Evolutionary conservation across 495 filamentous ascomycete species (phyloP), one percentile per base, ranked within the genome.

Genomic region (Gamarada debralockiae): DNA sequence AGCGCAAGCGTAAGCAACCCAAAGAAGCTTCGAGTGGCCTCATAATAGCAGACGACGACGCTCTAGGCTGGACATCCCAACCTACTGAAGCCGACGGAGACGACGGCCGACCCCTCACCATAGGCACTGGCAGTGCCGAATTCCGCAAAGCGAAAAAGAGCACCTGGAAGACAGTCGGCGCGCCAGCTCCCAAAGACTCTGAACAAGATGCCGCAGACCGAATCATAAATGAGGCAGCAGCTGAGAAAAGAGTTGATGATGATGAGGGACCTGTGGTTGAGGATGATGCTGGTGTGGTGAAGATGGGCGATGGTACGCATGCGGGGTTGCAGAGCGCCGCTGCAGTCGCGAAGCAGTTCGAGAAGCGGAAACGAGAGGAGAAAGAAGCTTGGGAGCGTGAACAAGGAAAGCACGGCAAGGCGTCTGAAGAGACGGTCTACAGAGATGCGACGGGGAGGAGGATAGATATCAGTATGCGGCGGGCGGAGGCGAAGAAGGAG

Each of bases 31-130:
- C 57, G 8, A 50, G 66, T 23, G 89, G 90, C 52, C 84, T 97
- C 17, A 83, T 90, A 52, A 96, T 97, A 59, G 86, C 86, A 59
- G 91, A 97, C 71, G 92, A 96, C 73, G 92, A 97, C 72, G 80
- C 84, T 34, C 70, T 81, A 25, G 85, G 84, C 59, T 91, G 91
- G 81, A 72, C 76, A 38, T 73, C 68, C 25, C 58, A 63, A 37
- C 57, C 51, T 33, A 62, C 72, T 1, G 63, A 62, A 45, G 69
- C 76, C 48, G 68, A 72, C 22, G 67, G 71, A 24, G 73, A 67
- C 17, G 62, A 61, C 24, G 66, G 65, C 43, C 56, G 53, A 23
- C 77, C 74, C 3, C 41, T 49, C 22, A 56, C 50, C 3, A 60
- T 67, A 27, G 59, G 72, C 31, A 81, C 72, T 43, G 76, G 83